Base-by-base conservation (phyloP, 768 basidiomycete genomes). In the Tulasnella sp. region DNA sequence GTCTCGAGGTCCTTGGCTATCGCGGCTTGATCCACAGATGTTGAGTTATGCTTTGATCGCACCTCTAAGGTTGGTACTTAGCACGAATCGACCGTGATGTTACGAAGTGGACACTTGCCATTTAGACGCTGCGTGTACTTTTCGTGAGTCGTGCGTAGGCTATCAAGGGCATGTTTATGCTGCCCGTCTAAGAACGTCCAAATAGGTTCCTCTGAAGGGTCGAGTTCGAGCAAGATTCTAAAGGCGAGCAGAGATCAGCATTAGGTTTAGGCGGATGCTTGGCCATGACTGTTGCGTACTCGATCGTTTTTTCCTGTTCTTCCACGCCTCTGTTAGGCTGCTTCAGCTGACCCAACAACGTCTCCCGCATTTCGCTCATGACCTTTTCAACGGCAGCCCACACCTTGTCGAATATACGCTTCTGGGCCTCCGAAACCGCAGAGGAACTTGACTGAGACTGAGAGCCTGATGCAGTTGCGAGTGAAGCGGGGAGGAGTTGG, bases 181-280 rank as follows among this genome's bases (percentile, higher is more conserved):
- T 99, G 96, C 75, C 90, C 90, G 79, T 99, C 97, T 79, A 99
- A 93, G 83, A 93, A 99, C 11, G 91, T 89, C 97, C 97, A 99
- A 64, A 95, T 88, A 0, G 96, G 94, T 81, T 99, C 97, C 76
- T 97, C 94, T 14, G 89, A 86, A 1, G 89, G 86, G 80, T 92
- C 93, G 76, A 99, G 84, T 78, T 99, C 97, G 71, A 96, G 85
- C 39, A 99, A 83, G 70, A 98, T 91, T 80, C 97, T 99, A 45
- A 9, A 38, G 71, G 71, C 52, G 40, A 39, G 45, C 69, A 14
- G 29, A 31, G 3, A n/a, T 52, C 71, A 14, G 67, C 29, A 40
- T 70, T 17, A 49, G 54, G 7, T 36, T 37, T 71, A 58, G 76
- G 25, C 64, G 29, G 22, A 71, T 36, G 49, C 7, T 8, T 1